phyloP scores from a whole-genome alignment of 2,329 filamentous ascomycete genomes.

The Curvularia sp. region DNA sequence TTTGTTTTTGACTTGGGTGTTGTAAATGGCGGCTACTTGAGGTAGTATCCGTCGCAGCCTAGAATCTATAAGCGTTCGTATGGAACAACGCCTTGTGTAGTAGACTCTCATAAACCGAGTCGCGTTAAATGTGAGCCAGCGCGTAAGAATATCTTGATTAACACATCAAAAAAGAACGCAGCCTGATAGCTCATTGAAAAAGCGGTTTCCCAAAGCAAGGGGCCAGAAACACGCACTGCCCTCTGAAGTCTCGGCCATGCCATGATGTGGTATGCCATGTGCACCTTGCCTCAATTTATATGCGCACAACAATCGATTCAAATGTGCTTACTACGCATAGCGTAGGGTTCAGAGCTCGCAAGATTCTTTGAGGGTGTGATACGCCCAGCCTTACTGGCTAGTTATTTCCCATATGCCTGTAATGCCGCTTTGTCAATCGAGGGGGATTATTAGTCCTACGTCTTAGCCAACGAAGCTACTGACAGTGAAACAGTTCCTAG shows the following conservation, averaged over 20 bases:
- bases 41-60: neutral
- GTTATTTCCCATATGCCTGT: neutral
- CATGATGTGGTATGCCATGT: neutral
- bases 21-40: neutral
- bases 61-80: neutral
- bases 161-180: neutral
- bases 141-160: neutral
- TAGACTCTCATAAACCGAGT: neutral
- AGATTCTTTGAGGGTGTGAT: neutral
- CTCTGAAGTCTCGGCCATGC: neutral
- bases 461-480: neutral
- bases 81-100: neutral
- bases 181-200: neutral
- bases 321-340: neutral
- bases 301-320: neutral
- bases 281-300: neutral
- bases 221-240: neutral
- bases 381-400: neutral
- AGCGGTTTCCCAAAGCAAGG: neutral
- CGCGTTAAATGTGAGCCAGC: neutral
- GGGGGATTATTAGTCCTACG: neutral
- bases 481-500: neutral
- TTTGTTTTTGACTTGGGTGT: neutral
- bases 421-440: neutral
- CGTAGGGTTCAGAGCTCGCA: neutral